These are phyloP conservation scores for Fraxinus nigra DNA, from an alignment of 305 asterid genomes.

Conservation along the genomic window DNA sequence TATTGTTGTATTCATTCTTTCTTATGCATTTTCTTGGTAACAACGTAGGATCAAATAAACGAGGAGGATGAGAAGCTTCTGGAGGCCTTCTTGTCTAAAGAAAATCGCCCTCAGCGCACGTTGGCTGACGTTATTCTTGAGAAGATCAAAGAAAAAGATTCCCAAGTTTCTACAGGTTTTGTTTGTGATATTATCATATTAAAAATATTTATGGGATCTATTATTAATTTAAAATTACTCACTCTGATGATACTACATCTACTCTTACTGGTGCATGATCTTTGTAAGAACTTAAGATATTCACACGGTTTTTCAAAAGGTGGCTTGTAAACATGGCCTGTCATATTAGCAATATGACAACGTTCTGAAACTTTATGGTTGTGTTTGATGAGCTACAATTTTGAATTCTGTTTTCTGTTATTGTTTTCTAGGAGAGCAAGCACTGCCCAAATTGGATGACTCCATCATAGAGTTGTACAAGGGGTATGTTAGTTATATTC, in stretches of 20 bases:
- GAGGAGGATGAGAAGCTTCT: constrained; percentile 3
- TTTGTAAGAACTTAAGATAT: background rate
- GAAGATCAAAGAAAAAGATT: constrained; percentile 68
- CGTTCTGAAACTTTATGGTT: constrained; percentile 3
- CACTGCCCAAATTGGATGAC: constrained; percentile 66
- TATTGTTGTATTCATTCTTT: background rate
- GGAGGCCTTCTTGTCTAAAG: constrained; percentile 66
- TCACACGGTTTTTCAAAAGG: background rate
- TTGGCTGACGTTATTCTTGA: constrained; percentile 75
- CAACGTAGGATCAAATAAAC: no score
- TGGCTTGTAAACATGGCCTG: background rate
- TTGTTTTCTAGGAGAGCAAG: constrained; percentile 47
- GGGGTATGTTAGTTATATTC: constrained; percentile 46
- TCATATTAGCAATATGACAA: background rate
- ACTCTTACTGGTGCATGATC: background rate
- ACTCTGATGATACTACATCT: background rate
- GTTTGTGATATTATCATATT: background rate
- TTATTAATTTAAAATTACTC: background rate
- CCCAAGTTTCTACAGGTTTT: constrained; percentile 76
- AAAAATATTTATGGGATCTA: background rate
- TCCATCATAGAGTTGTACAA: constrained; percentile 77
- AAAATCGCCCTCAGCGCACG: constrained; percentile 61
- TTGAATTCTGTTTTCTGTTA: background rate
- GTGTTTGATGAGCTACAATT: background rate
- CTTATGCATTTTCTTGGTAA: background rate